These are phyloP conservation scores for Juncus inflexus DNA, from an alignment of 176 grass and related monocot species.

Conservation along the genomic window DNA sequence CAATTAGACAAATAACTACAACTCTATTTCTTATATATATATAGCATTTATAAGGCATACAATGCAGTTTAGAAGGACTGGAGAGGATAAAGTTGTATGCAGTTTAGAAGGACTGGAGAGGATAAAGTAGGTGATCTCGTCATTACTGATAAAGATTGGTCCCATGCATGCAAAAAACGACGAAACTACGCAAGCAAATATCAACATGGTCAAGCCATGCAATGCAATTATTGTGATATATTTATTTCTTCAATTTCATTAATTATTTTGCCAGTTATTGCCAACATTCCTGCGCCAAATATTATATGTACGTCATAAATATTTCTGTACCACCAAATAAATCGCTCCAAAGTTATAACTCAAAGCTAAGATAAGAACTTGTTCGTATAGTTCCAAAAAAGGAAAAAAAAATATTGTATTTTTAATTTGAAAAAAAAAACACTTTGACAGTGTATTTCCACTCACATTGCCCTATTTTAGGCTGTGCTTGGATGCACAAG, in stretches of 20 bases:
- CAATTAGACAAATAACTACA: too few species aligned
- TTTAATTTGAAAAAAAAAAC: too few species aligned
- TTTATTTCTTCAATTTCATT: constrained; percentile 5
- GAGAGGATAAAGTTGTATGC: not conserved
- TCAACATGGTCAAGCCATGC: not conserved
- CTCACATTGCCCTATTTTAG: too few species aligned
- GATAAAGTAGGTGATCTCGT: constrained; percentile 1
- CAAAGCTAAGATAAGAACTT: too few species aligned
- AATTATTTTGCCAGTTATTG: constrained; percentile 10
- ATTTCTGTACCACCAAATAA: not conserved
- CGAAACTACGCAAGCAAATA: constrained; percentile 9
- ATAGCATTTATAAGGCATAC: too few species aligned
- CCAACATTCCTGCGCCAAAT: constrained; percentile 12
- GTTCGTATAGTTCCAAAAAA: too few species aligned
- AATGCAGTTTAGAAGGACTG: not conserved
- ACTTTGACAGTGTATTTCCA: too few species aligned
- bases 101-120: not conserved
- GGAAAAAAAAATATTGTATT: too few species aligned
- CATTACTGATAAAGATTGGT: constrained; percentile 16
- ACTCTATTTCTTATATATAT: too few species aligned
- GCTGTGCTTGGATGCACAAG: too few species aligned
- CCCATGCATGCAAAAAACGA: constrained; percentile 24
- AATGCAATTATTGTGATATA: constrained; percentile 19
- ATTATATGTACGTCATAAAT: not conserved
- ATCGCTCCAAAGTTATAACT: too few species aligned